Percentiles rank a stretch among this genome's conserved stretches.
phyloP scores from a whole-genome alignment of 169 alveolate species.

The Theileria annulata region DNA sequence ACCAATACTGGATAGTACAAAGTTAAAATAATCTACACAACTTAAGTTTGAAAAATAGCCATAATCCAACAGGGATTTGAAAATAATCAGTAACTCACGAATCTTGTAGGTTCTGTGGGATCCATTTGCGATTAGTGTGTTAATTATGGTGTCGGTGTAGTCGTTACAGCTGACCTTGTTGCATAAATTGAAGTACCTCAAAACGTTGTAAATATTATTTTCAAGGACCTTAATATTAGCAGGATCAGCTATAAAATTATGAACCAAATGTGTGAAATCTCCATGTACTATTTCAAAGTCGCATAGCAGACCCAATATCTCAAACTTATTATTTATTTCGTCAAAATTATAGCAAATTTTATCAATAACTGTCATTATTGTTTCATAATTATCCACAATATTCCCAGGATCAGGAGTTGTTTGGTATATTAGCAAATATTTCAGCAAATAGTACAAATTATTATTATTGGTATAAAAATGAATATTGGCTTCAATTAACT shows the following conservation, averaged over 20 bases:
- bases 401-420: background rate
- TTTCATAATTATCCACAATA: background rate
- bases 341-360: background rate
- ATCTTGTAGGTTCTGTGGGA: background rate
- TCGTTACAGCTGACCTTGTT: background rate
- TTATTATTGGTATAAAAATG: background rate
- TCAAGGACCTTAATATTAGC: background rate
- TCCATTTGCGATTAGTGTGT: background rate
- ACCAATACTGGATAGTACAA: background rate
- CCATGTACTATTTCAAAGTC: background rate
- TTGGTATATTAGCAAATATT: background rate
- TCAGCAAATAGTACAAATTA: background rate
- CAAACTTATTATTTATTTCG: background rate
- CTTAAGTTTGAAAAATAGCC: background rate
- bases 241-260: background rate
- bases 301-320: background rate
- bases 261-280: background rate
- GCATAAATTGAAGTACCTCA: background rate
- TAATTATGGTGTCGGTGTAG: background rate
- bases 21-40: background rate
- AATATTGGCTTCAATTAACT: background rate
- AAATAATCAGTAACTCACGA: background rate
- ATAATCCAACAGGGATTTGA: background rate
- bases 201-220: background rate
- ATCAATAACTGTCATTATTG: background rate